Conservation (phyloP, 441 rosid species). For the Croton laevigatus region DNA sequence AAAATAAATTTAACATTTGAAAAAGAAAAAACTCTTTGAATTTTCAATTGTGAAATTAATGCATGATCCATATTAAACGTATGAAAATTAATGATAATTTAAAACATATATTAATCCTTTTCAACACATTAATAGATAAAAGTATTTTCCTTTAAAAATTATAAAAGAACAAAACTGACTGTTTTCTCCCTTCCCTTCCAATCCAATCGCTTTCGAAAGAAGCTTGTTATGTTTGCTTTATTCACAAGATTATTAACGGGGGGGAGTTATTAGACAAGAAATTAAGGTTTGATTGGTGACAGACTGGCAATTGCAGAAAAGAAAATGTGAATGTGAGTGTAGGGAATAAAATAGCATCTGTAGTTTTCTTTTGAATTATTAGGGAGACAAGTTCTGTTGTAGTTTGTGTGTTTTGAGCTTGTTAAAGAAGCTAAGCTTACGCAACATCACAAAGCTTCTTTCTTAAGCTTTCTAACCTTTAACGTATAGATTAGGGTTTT, state of each 20-base stretch:
- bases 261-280: too few relatives aligned
- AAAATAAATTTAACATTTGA: too few relatives aligned
- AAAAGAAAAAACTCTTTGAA: too few relatives aligned
- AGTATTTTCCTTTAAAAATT: too few relatives aligned
- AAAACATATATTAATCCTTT: background rate
- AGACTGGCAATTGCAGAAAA: constrained; percentile 2
- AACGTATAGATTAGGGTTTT: constrained; percentile 35
- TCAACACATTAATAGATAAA: background rate
- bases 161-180: too few relatives aligned
- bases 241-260: background rate
- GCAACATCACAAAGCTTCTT: constrained; percentile 26
- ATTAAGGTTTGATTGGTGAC: constrained; percentile 7
- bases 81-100: background rate
- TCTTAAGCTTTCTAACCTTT: constrained; percentile 28
- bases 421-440: constrained; percentile 28
- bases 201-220: background rate
- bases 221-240: constrained; percentile 16
- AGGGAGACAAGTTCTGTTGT: constrained; percentile 9
- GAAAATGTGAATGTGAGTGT: background rate
- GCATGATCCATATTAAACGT: background rate
- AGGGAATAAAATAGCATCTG: background rate
- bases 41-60: background rate
- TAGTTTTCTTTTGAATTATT: constrained; percentile 1
- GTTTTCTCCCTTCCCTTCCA: background rate
- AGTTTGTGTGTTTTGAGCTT: background rate